A percentile compares a stretch with the other conserved stretches of the same genome.
Evolutionary conservation across 192 early-diverging fungal genomes (phyloP).

Genomic region (Coemansia umbellata): DNA sequence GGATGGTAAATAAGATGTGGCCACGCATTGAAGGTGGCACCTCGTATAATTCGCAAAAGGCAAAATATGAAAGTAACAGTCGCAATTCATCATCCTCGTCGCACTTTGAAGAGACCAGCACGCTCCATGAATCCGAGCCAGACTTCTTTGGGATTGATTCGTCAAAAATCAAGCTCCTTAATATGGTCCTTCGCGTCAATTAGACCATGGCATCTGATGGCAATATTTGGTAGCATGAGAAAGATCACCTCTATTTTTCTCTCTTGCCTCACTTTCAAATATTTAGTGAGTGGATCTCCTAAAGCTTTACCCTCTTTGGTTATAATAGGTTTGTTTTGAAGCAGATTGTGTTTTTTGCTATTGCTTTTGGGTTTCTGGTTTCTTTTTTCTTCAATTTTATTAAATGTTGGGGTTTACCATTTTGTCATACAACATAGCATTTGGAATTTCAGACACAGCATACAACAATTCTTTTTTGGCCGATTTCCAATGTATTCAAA

Average conservation of each 20-base stretch:
- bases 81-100: conserved; percentile 36
- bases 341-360: too few species aligned
- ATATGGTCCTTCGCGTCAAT: conserved; percentile 48
- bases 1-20: conserved; percentile 53
- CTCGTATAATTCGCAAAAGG: conserved; percentile 35
- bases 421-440: too few species aligned
- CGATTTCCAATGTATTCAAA: too few species aligned
- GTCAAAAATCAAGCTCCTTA: conserved; percentile 41
- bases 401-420: too few species aligned
- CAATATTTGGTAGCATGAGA: too few species aligned
- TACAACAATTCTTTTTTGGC: too few species aligned
- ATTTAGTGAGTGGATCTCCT: too few species aligned
- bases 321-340: conserved; percentile 2
- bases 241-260: background rate
- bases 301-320: too few species aligned
- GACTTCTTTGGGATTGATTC: conserved; percentile 42
- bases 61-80: conserved; percentile 27
- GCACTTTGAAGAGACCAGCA: conserved; percentile 32
- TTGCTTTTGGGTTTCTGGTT: too few species aligned
- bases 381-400: too few species aligned
- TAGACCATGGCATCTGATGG: conserved; percentile 13
- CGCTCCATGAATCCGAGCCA: conserved; percentile 23
- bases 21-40: conserved; percentile 40
- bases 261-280: background rate
- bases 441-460: too few species aligned